Base-by-base conservation (phyloP, 164 flowering plant species). In the Nelumbo lutea region DNA sequence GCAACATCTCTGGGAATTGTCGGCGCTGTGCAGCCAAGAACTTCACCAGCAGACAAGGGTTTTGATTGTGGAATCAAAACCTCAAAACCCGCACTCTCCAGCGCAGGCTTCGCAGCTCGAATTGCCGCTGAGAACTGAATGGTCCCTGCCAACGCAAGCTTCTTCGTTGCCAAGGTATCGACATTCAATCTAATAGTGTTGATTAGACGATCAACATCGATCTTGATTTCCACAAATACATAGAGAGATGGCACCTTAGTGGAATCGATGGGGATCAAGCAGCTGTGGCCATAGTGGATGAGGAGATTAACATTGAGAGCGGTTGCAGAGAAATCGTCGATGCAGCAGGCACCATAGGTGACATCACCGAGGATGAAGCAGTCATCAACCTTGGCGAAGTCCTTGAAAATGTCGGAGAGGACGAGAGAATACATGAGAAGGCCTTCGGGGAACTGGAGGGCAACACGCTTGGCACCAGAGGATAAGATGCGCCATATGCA, bases 381-480 rank as follows among this genome's bases (percentile, higher is more conserved):
- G 62, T 87, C 86, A 6, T 82, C 77, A 65, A 79, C 86, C 58
- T 48, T 72, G 45, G 87, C 87, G 77, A 88, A 90, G 71, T 88
- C 60, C 65, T 84, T 75, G 80, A 95, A 79, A 80, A 95, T 88
- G 76, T 95, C 98, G 62, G 92, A 81, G 79, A 95, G 86, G 71
- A 82, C 69, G 65, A 87, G 87, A 7, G 98, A 82, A 79, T 85
- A 95, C 94, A 95, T 87, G 76, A 95, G 90, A 57, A 95, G 90
- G 68, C 99, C 99, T 68, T 95, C 99, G 3, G 99, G 97, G 71
- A 95, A 84, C 81, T 95, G 99, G 71, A 92, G 89, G 15, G 99
- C 99, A 38, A 95, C 85, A 59, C 94, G 87, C 72, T 79, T 85
- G 59, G 96, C 87, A 51, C 72, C 62, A 14, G 87, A 55, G 68